These are phyloP conservation scores for Colletotrichum australisinense DNA, from an alignment of 2,329 filamentous ascomycete genomes.

Conservation along the genomic window DNA sequence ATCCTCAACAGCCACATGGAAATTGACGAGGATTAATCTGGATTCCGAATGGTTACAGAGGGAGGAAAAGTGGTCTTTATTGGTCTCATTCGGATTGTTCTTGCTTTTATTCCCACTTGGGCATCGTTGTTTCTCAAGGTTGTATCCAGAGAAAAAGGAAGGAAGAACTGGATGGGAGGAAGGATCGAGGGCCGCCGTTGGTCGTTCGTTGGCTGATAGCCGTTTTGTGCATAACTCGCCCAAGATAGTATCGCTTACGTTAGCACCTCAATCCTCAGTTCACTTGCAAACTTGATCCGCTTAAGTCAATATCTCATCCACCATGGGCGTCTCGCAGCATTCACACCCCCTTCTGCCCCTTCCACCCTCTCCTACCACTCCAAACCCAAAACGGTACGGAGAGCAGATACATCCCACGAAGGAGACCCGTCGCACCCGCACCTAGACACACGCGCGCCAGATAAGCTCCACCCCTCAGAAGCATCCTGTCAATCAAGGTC, in stretches of 20 bases:
- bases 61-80: not conserved
- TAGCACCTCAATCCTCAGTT: not conserved
- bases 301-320: conserved; percentile 14
- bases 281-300: not conserved
- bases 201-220: not conserved
- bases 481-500: not conserved
- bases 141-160: not conserved
- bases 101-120: not conserved
- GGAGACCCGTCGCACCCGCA: conserved; percentile 16
- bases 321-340: conserved; percentile 16
- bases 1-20: conserved; percentile 28
- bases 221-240: not conserved
- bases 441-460: conserved; percentile 3
- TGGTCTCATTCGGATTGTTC: no score
- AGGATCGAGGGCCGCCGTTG: not conserved
- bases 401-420: conserved; percentile 28
- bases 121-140: not conserved
- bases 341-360: conserved; percentile 26
- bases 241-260: not conserved
- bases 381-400: conserved; percentile 32
- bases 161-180: no score
- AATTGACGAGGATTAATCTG: conserved; percentile 1
- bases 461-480: conserved; percentile 33
- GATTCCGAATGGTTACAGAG: not conserved
- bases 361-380: conserved; percentile 30